Conservation (phyloP, 208 protist species). For the Crithidia sp. region DNA sequence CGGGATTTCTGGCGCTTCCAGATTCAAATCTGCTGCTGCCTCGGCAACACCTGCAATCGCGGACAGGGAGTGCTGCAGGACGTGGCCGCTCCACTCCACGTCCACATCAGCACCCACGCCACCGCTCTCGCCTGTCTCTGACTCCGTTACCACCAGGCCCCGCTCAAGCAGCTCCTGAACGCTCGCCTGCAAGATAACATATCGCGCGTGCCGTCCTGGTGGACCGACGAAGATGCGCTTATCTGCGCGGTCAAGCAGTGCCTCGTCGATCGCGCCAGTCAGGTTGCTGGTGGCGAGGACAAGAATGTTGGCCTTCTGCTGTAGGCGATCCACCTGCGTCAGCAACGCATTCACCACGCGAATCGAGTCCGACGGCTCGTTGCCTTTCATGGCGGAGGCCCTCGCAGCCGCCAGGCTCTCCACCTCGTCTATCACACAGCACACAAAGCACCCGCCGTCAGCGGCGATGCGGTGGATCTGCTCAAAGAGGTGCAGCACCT, state of each 20-base stretch:
- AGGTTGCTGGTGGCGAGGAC: slow-evolving; percentile 97
- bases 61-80: not conserved
- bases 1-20: not conserved
- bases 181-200: slow-evolving; percentile 74
- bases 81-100: not conserved
- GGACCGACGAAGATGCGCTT: slow-evolving; percentile 94
- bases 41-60: not conserved
- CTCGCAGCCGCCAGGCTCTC: slow-evolving; percentile 94
- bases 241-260: slow-evolving; percentile 97
- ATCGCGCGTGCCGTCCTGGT: slow-evolving; percentile 79
- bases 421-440: slow-evolving; percentile 96
- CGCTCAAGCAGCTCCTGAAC: slow-evolving; percentile 78
- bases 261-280: slow-evolving; percentile 91
- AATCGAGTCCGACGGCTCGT: slow-evolving; percentile 96
- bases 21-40: not conserved
- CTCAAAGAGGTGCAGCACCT: slow-evolving; percentile 95
- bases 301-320: slow-evolving; percentile 89
- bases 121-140: not conserved
- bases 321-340: slow-evolving; percentile 96
- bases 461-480: slow-evolving; percentile 82
- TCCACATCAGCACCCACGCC: not conserved
- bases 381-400: slow-evolving; percentile 83
- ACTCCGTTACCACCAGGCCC: slow-evolving; percentile 16
- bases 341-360: slow-evolving; percentile 96
- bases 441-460: slow-evolving; percentile 71